These are phyloP conservation scores for Globisporangium okanoganense DNA, from an alignment of 352 stramenopile genomes.

Conservation along the genomic window DNA sequence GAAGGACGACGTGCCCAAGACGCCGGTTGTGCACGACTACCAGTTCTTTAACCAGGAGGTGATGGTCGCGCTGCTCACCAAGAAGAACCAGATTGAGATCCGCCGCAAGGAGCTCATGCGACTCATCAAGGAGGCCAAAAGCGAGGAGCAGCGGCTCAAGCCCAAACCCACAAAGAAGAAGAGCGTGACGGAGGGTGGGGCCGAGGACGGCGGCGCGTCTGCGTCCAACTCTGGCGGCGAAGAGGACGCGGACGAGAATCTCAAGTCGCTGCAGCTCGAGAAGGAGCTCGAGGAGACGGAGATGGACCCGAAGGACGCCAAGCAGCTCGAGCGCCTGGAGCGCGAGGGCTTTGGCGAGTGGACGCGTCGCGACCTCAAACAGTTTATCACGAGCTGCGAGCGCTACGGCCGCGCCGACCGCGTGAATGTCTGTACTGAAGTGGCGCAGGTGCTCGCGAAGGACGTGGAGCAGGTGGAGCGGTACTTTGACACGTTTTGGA, in stretches of 20 bases:
- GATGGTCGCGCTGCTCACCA: slow-evolving; percentile 83
- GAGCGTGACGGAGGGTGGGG: slow-evolving; percentile 35
- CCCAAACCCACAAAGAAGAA: slow-evolving; percentile 62
- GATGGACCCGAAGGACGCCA: slow-evolving; percentile 61
- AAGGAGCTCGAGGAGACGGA: slow-evolving; percentile 77
- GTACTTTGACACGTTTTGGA: slow-evolving; percentile 97
- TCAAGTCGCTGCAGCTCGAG: slow-evolving; percentile 63
- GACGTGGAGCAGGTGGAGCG: slow-evolving; percentile 87
- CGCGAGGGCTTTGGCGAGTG: slow-evolving; percentile 95
- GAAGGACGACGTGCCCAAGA: slow-evolving; percentile 85
- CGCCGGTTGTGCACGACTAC: slow-evolving; percentile 92
- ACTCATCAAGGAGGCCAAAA: slow-evolving; percentile 81
- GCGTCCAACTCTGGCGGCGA: slow-evolving; percentile 57
- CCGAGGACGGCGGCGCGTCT: slow-evolving; percentile 33
- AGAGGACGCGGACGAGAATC: slow-evolving; percentile 46
- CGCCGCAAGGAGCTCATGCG: slow-evolving; percentile 80
- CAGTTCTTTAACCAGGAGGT: slow-evolving; percentile 93
- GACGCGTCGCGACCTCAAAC: slow-evolving; percentile 87
- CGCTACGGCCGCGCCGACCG: slow-evolving; percentile 92
- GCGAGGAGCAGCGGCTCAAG: slow-evolving; percentile 77
- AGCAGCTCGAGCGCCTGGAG: slow-evolving; percentile 71
- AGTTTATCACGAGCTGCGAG: slow-evolving; percentile 91
- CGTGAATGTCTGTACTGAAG: slow-evolving; percentile 87
- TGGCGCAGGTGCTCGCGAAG: slow-evolving; percentile 89
- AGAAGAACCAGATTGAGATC: slow-evolving; percentile 89